These are phyloP conservation scores for Achlya hypogyna DNA, from an alignment of 352 stramenopile genomes.

Conservation along the genomic window DNA sequence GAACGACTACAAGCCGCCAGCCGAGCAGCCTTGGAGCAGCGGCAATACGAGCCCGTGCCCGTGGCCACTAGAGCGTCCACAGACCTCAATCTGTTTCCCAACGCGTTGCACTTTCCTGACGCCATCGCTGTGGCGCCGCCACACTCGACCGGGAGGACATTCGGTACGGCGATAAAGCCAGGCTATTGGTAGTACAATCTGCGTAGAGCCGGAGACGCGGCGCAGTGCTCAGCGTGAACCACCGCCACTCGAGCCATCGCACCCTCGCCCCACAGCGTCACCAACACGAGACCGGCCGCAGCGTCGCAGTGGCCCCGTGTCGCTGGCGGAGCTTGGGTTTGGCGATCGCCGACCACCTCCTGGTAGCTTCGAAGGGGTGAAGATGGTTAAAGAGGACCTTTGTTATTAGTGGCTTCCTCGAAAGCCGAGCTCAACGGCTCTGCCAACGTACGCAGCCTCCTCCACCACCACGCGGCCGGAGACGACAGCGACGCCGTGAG, in stretches of 20 bases:
- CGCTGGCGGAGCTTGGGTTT: conserved; percentile 10
- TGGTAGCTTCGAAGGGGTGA: no score
- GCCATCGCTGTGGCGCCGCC: no score
- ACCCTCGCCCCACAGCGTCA: not conserved
- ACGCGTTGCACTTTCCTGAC: not conserved
- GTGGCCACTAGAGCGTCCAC: no score
- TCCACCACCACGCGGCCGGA: not conserved
- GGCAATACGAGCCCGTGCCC: no score
- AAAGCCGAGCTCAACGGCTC: conserved; percentile 20
- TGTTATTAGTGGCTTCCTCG: not conserved
- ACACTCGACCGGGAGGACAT: no score
- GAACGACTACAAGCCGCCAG: conserved; percentile 3
- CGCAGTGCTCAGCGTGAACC: no score
- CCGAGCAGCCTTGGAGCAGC: no score
- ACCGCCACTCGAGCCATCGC: no score
- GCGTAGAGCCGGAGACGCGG: not conserved
- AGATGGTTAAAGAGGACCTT: conserved; percentile 5
- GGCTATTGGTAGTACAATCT: no score
- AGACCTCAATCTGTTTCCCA: not conserved
- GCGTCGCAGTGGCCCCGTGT: conserved; percentile 1
- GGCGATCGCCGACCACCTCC: not conserved
- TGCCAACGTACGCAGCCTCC: not conserved
- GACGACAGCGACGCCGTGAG: not conserved
- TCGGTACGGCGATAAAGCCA: no score
- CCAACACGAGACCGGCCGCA: not conserved